Percentiles rank a stretch among this genome's conserved stretches.
Conservation (phyloP, 1,284 basidiomycete genomes). For the Takashimella tepidaria region DNA sequence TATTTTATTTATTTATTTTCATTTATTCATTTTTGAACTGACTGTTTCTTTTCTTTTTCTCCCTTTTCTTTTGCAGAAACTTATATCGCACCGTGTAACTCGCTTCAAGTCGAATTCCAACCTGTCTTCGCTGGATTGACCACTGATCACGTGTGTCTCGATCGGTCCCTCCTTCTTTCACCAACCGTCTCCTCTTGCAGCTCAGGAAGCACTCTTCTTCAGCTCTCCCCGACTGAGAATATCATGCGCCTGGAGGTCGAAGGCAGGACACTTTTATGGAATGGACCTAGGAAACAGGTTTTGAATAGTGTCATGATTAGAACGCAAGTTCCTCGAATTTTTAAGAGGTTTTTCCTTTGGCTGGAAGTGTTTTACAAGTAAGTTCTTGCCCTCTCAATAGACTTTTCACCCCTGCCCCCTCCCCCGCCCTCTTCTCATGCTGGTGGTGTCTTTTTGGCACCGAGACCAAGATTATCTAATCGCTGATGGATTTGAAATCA, state of each 20-base stretch:
- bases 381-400: slow-evolving; percentile 13
- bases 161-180: neutral
- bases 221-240: neutral
- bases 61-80: too few relatives aligned
- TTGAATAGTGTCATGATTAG: neutral
- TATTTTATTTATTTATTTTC: neutral
- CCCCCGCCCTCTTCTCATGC: neutral
- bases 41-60: too few relatives aligned
- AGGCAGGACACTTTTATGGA: neutral
- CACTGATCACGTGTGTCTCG: neutral
- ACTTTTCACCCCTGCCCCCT: neutral
- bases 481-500: slow-evolving; percentile 2
- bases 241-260: neutral
- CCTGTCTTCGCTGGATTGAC: neutral
- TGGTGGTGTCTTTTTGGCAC: neutral
- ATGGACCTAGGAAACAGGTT: neutral
- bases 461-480: neutral
- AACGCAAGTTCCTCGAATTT: neutral
- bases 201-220: neutral
- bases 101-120: neutral
- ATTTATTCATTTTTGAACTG: neutral
- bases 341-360: neutral
- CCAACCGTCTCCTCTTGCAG: neutral
- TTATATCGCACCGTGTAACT: neutral
- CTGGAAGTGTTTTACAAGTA: slow-evolving; percentile 28